Percentiles rank a stretch among this genome's conserved stretches.
phyloP scores from a whole-genome alignment of 768 basidiomycete species.

The Russula lepida region DNA sequence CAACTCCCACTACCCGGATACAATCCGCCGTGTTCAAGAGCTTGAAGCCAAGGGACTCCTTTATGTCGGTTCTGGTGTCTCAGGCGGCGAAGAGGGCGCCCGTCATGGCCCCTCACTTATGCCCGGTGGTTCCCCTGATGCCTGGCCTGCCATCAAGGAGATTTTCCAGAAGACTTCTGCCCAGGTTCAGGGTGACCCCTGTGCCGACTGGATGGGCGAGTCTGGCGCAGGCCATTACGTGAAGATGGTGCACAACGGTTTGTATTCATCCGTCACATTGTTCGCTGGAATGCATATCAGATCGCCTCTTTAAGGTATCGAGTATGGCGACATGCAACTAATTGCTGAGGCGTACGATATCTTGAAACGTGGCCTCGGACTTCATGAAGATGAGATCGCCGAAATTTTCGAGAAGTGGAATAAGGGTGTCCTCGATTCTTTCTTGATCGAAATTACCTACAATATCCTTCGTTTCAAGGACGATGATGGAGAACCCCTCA shows the following conservation, averaged over 20 bases:
- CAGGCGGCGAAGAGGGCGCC: slow-evolving; percentile 98
- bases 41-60: slow-evolving; percentile 91
- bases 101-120: slow-evolving; percentile 96
- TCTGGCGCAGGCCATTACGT: slow-evolving; percentile 96
- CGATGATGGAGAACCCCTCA: slow-evolving; percentile 84
- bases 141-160: slow-evolving; percentile 95
- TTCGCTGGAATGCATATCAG: not conserved
- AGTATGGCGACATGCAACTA: slow-evolving; percentile 99
- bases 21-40: slow-evolving; percentile 88
- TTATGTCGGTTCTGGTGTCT: slow-evolving; percentile 98
- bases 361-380: slow-evolving; percentile 89
- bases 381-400: slow-evolving; percentile 82
- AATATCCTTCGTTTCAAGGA: slow-evolving; percentile 98
- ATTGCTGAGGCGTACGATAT: slow-evolving; percentile 99
- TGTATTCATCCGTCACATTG: slow-evolving; percentile 20
- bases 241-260: slow-evolving; percentile 99
- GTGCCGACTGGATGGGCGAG: slow-evolving; percentile 99
- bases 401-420: slow-evolving; percentile 94
- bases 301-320: slow-evolving; percentile 64
- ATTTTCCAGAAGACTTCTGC: slow-evolving; percentile 99
- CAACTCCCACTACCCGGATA: slow-evolving; percentile 98
- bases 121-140: slow-evolving; percentile 92
- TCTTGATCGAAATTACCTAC: slow-evolving; percentile 96
- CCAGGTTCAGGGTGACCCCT: slow-evolving; percentile 89
- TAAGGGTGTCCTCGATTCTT: slow-evolving; percentile 98